A percentile compares a stretch with the other conserved stretches of the same genome.
phyloP scores from a whole-genome alignment of 2,329 filamentous ascomycete genomes.

The Fusarium agapanthi region DNA sequence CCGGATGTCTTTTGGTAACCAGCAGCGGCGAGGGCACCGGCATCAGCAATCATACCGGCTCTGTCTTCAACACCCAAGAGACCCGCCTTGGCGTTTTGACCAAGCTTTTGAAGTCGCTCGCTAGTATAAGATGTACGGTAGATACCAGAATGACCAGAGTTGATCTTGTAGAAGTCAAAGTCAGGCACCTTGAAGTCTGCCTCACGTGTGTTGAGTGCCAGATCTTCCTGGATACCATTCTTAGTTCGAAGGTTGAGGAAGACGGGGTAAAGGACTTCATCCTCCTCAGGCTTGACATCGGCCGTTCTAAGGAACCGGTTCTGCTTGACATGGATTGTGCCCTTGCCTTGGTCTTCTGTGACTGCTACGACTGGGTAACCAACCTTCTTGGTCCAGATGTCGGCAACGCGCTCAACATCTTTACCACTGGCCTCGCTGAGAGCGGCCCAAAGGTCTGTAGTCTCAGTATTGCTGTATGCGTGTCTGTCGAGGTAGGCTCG shows the following conservation, averaged over 20 bases:
- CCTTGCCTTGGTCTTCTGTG: slow-evolving; percentile 69
- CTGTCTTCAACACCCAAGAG: slow-evolving; percentile 88
- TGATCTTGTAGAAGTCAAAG: slow-evolving; percentile 94
- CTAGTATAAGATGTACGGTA: slow-evolving; percentile 91
- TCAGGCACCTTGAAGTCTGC: slow-evolving; percentile 79
- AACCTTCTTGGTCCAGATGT: slow-evolving; percentile 96
- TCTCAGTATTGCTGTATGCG: slow-evolving; percentile 94
- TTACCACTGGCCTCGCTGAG: slow-evolving; percentile 90
- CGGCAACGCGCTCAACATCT: slow-evolving; percentile 88
- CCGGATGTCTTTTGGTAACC: slow-evolving; percentile 95
- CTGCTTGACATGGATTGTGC: slow-evolving; percentile 86
- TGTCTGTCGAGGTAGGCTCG: slow-evolving; percentile 93
- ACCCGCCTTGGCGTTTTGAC: slow-evolving; percentile 76
- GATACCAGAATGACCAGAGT: slow-evolving; percentile 91
- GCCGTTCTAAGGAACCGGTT: slow-evolving; percentile 94
- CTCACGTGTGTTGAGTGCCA: slow-evolving; percentile 72
- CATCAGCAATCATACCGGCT: slow-evolving; percentile 93
- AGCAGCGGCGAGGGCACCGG: slow-evolving; percentile 86
- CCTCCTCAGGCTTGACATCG: slow-evolving; percentile 93
- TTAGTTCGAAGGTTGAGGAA: slow-evolving; percentile 87
- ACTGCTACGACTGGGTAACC: slow-evolving; percentile 92
- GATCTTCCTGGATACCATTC: slow-evolving; percentile 79
- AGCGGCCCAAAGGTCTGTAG: slow-evolving; percentile 88
- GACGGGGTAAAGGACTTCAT: slow-evolving; percentile 86
- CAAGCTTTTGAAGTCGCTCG: slow-evolving; percentile 85